Percentiles rank a stretch among this genome's conserved stretches.
Conservation (phyloP, 352 stramenopile species). For the Phytophthora cajani region DNA sequence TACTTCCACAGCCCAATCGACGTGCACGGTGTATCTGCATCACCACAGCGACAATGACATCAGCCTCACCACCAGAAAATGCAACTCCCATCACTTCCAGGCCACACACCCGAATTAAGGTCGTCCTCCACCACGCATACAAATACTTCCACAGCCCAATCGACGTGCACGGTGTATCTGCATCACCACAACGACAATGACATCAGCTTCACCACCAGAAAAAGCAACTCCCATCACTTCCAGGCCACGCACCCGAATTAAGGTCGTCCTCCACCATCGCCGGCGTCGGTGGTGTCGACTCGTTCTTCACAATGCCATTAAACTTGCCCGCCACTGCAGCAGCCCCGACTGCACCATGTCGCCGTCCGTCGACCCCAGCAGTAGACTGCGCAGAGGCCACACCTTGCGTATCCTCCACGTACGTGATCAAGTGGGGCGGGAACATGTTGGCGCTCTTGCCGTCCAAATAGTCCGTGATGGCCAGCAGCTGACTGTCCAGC, state of each 20-base stretch:
- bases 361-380: slow-evolving; percentile 24
- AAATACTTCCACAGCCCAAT: slow-evolving; percentile 75
- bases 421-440: slow-evolving; percentile 41
- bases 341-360: slow-evolving; percentile 22
- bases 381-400: not conserved
- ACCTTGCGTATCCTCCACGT: slow-evolving; percentile 26
- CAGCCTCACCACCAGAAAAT: slow-evolving; percentile 1
- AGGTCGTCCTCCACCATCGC: slow-evolving; percentile 75
- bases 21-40: slow-evolving; percentile 67
- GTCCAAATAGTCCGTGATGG: slow-evolving; percentile 67
- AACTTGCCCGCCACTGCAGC: slow-evolving; percentile 29
- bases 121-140: slow-evolving; percentile 73
- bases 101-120: slow-evolving; percentile 52
- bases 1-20: slow-evolving; percentile 77
- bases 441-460: slow-evolving; percentile 53
- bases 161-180: slow-evolving; percentile 74
- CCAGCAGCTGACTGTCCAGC: slow-evolving; percentile 64
- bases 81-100: not conserved
- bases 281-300: slow-evolving; percentile 39
- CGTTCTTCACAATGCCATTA: slow-evolving; percentile 23
- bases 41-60: not conserved
- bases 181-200: not conserved
- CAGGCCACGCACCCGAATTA: slow-evolving; percentile 46
- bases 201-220: slow-evolving; percentile 4
- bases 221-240: not conserved